Evolutionary conservation across 192 early-diverging fungal genomes (phyloP).

Genomic region (Entrophospora sp.): DNA sequence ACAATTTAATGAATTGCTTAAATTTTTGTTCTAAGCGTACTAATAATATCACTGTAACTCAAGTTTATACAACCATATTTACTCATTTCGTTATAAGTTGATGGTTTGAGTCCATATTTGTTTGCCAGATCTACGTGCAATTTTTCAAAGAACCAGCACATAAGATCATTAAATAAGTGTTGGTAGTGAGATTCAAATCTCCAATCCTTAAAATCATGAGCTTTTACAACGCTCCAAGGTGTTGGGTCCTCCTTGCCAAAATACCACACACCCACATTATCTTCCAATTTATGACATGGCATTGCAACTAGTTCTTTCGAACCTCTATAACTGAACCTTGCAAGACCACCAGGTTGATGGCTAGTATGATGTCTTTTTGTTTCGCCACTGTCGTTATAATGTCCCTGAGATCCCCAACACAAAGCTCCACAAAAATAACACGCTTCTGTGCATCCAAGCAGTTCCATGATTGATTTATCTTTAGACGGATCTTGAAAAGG

Average conservation of each 20-base stretch:
- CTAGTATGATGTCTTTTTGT: conserved; percentile 19
- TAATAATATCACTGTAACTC: conserved; percentile 2
- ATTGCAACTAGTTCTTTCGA: not conserved
- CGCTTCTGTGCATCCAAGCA: conserved; percentile 4
- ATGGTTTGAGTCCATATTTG: not conserved
- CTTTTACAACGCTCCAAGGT: conserved; percentile 1
- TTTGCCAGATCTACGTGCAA: conserved; percentile 11
- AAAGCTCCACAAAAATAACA: conserved; percentile 17
- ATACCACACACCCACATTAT: not conserved
- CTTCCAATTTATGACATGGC: not conserved
- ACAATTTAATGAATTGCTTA: too few species aligned
- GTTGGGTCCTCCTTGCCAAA: not conserved
- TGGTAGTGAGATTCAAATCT: conserved; percentile 6
- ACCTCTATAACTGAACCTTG: not conserved
- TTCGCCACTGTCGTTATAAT: not conserved
- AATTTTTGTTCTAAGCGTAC: not conserved
- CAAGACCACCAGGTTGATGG: conserved; percentile 8
- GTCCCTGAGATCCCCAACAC: conserved; percentile 12
- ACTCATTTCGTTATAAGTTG: not conserved
- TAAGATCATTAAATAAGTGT: conserved; percentile 9
- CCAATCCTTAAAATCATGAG: conserved; percentile 2
- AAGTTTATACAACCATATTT: not conserved
- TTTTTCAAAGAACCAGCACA: conserved; percentile 20
- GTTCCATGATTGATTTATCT: conserved; percentile 12
- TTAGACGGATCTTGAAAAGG: not conserved